Percentiles rank a stretch among this genome's conserved stretches.
phyloP scores from a whole-genome alignment of 1,284 basidiomycete genomes.

The Puccinia horiana region DNA sequence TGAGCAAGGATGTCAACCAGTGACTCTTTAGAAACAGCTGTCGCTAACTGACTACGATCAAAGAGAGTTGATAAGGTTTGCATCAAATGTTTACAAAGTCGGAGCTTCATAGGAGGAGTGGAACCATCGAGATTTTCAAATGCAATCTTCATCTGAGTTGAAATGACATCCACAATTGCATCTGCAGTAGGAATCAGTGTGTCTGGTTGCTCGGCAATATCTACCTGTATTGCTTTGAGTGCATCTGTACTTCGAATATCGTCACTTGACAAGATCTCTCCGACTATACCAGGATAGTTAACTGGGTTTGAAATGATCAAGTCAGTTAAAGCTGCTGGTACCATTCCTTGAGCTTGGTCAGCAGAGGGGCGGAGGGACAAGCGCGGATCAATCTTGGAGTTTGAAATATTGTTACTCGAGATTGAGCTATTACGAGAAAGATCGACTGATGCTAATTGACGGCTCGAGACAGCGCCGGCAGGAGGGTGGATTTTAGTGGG shows the following conservation, averaged over 20 bases:
- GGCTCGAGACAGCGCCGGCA: neutral
- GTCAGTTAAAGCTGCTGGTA: constrained; percentile 4
- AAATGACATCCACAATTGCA: constrained; percentile 82
- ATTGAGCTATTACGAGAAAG: constrained; percentile 41
- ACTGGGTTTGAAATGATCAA: neutral
- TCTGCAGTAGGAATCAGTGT: constrained; percentile 80
- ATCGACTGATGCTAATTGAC: constrained; percentile 17
- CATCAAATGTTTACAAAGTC: constrained; percentile 91
- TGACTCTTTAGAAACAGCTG: constrained; percentile 76
- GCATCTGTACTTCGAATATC: constrained; percentile 48
- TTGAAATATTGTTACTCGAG: constrained; percentile 49
- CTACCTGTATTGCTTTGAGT: constrained; percentile 33
- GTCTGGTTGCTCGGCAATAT: constrained; percentile 62
- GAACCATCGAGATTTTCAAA: constrained; percentile 73
- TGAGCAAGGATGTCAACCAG: constrained; percentile 79
- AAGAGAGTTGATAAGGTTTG: constrained; percentile 90
- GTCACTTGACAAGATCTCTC: constrained; percentile 62
- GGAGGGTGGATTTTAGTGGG: constrained; percentile 72
- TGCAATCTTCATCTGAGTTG: constrained; percentile 81
- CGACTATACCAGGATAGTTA: constrained; percentile 64
- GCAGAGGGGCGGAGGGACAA: constrained; percentile 49
- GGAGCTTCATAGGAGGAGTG: constrained; percentile 70
- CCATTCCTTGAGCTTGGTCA: constrained; percentile 11
- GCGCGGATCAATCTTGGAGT: constrained; percentile 36
- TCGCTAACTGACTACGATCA: constrained; percentile 76